These are phyloP conservation scores for Phytophthora colocasiae DNA, from an alignment of 352 stramenopile genomes.

Conservation along the genomic window DNA sequence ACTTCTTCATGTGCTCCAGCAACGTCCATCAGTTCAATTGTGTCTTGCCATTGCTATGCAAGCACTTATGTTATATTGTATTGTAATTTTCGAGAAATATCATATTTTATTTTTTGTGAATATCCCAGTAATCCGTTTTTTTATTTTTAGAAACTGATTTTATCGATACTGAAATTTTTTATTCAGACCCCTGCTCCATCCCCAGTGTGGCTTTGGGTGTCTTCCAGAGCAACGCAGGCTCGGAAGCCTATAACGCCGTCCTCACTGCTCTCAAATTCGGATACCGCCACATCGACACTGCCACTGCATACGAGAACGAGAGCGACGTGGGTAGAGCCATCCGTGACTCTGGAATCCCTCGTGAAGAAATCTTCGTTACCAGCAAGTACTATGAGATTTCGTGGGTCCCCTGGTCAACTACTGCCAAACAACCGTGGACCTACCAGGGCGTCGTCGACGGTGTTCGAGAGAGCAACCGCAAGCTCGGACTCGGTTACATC, in stretches of 20 bases:
- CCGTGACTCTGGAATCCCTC: slow-evolving; percentile 70
- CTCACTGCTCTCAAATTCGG: slow-evolving; percentile 65
- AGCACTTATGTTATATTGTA: no score
- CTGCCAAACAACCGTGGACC: slow-evolving; percentile 47
- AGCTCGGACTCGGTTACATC: slow-evolving; percentile 78
- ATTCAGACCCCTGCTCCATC: no score
- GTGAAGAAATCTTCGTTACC: slow-evolving; percentile 87
- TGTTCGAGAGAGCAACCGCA: slow-evolving; percentile 55
- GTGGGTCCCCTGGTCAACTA: slow-evolving; percentile 16
- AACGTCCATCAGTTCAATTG: no score
- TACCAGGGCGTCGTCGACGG: slow-evolving; percentile 72
- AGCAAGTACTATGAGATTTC: slow-evolving; percentile 66
- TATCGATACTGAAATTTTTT: no score
- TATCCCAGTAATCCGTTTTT: no score
- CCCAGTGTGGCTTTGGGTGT: slow-evolving; percentile 56
- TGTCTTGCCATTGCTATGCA: no score
- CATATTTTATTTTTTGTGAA: no score
- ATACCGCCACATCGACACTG: slow-evolving; percentile 92
- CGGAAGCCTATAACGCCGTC: slow-evolving; percentile 60
- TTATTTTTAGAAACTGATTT: no score
- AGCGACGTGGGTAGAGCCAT: slow-evolving; percentile 80
- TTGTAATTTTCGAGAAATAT: no score
- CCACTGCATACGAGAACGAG: slow-evolving; percentile 88
- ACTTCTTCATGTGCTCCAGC: no score
- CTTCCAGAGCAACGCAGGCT: slow-evolving; percentile 45